These are phyloP conservation scores for Theileria annulata DNA, from an alignment of 169 alveolate genomes.

Conservation along the genomic window DNA sequence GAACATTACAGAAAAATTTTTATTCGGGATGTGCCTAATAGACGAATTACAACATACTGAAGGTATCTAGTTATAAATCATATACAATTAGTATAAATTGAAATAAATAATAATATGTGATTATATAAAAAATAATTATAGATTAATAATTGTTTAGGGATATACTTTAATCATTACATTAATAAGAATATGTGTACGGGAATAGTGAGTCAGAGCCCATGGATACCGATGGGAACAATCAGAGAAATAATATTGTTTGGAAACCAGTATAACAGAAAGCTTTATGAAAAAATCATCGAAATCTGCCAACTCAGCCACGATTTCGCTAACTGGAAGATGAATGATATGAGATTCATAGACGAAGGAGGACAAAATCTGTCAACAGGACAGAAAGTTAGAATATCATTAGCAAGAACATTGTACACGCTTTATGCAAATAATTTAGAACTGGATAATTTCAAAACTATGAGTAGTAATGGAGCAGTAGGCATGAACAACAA, in stretches of 20 bases:
- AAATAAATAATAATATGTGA: background rate
- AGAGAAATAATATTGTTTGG: constrained; percentile 80
- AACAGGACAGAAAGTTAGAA: constrained; percentile 62
- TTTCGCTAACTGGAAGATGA: constrained; percentile 70
- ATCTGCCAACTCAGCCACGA: constrained; percentile 73
- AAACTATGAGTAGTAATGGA: background rate
- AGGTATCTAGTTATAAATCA: constrained; percentile 21
- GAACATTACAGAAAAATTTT: constrained; percentile 49
- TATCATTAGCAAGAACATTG: constrained; percentile 56
- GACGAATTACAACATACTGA: constrained; percentile 28
- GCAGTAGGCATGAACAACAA: background rate
- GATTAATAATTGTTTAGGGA: background rate
- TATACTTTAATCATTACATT: constrained; percentile 18
- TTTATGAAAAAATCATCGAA: constrained; percentile 57
- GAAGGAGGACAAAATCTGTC: constrained; percentile 73
- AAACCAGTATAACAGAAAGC: constrained; percentile 43
- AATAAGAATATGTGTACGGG: constrained; percentile 64
- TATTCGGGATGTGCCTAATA: constrained; percentile 24
- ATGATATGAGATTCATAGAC: constrained; percentile 73
- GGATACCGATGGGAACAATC: constrained; percentile 81
- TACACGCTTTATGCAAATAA: constrained; percentile 40
- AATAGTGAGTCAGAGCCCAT: constrained; percentile 76
- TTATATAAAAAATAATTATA: background rate
- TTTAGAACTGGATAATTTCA: constrained; percentile 1
- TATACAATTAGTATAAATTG: background rate